These are phyloP conservation scores for Elsinoe arachidis DNA, from an alignment of 2,329 filamentous ascomycete species.

Conservation along the genomic window DNA sequence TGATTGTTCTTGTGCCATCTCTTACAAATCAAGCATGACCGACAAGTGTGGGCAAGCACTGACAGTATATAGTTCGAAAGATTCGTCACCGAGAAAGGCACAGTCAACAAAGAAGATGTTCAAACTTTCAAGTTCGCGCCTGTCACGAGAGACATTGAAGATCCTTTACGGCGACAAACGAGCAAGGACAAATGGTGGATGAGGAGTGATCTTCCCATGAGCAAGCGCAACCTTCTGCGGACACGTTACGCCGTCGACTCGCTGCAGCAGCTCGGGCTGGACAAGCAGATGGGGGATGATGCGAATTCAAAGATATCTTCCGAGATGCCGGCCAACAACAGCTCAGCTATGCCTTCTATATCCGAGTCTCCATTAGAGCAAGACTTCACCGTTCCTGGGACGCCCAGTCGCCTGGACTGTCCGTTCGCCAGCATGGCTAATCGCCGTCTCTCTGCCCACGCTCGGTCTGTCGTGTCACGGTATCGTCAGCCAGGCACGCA, in stretches of 20 bases:
- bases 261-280: background rate
- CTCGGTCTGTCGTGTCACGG: slow-evolving; percentile 32
- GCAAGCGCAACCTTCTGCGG: slow-evolving; percentile 18
- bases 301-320: slow-evolving; percentile 10
- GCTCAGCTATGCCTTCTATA: slow-evolving; percentile 29
- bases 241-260: slow-evolving; percentile 24
- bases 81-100: slow-evolving; percentile 8
- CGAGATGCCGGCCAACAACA: slow-evolving; percentile 31
- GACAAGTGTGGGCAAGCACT: background rate
- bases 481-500: slow-evolving; percentile 22
- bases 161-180: background rate
- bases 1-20: slow-evolving; percentile 23
- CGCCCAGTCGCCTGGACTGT: slow-evolving; percentile 69
- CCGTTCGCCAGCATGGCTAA: slow-evolving; percentile 57
- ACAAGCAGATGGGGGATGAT: background rate
- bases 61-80: slow-evolving; percentile 3
- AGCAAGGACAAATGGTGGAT: slow-evolving; percentile 12
- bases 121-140: background rate
- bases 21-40: background rate
- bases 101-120: slow-evolving; percentile 1
- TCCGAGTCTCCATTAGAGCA: slow-evolving; percentile 55
- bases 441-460: slow-evolving; percentile 31
- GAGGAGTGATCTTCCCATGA: slow-evolving; percentile 13
- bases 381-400: slow-evolving; percentile 83
- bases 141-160: slow-evolving; percentile 6